These are phyloP conservation scores for Leishmania amazonensis DNA, from an alignment of 208 protist genomes.

Conservation along the genomic window DNA sequence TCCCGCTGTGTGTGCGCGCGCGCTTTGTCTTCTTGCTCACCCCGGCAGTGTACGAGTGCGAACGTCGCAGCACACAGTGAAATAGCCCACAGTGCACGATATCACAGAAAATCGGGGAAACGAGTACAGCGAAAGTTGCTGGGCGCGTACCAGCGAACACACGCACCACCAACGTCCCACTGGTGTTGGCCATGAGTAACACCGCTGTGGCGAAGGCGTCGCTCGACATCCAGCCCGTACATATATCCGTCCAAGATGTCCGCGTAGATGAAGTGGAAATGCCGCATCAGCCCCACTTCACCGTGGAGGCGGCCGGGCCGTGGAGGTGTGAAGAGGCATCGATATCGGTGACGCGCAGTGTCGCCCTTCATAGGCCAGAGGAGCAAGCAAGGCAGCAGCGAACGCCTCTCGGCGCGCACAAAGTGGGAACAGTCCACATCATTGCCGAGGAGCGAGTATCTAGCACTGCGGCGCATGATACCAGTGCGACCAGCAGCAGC, in stretches of 20 bases:
- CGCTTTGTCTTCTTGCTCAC: not conserved
- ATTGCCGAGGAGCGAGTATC: not conserved
- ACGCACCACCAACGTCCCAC: not conserved
- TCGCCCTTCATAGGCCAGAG: conserved; percentile 3
- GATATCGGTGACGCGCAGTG: not conserved
- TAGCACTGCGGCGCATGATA: not conserved
- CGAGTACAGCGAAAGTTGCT: not conserved
- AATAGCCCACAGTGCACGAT: not conserved
- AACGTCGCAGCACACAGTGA: not conserved
- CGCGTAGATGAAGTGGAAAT: not conserved
- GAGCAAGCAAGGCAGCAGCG: conserved; percentile 12
- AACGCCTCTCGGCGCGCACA: conserved; percentile 10
- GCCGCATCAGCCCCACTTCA: conserved; percentile 3
- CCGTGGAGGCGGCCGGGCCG: conserved; percentile 5
- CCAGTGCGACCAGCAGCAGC: not conserved
- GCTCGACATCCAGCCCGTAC: conserved; percentile 4
- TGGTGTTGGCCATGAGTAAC: not conserved
- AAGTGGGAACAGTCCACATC: conserved; percentile 11
- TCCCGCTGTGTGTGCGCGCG: not conserved
- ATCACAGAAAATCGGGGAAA: not conserved
- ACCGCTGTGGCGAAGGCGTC: not conserved
- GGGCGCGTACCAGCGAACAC: not conserved
- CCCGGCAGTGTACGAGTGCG: not conserved
- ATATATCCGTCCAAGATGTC: conserved; percentile 11
- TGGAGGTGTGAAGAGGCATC: conserved; percentile 8